These are phyloP conservation scores for Daucus carota DNA, from an alignment of 129 eudicot genomes.

Conservation along the genomic window DNA sequence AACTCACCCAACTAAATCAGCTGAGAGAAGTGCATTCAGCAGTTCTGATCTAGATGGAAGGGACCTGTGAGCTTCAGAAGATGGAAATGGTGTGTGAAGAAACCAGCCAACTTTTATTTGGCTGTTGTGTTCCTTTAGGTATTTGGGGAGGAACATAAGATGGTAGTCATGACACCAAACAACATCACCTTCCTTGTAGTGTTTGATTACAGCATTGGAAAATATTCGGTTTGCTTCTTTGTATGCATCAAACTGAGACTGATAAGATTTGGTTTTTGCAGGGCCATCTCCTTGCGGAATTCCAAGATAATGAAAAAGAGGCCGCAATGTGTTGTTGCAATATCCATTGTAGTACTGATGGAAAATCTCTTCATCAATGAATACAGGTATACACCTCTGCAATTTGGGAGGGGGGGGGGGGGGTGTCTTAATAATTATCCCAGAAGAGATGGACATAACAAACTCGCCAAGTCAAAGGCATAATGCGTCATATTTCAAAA, in stretches of 20 bases:
- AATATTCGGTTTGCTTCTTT: slow-evolving; percentile 89
- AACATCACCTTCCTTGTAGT: slow-evolving; percentile 90
- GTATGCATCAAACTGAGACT: slow-evolving; percentile 90
- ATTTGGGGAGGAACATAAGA: slow-evolving; percentile 92
- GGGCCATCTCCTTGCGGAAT: slow-evolving; percentile 86
- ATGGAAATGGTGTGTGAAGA: slow-evolving; percentile 94
- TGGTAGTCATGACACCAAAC: slow-evolving; percentile 99
- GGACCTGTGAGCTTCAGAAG: slow-evolving; percentile 89
- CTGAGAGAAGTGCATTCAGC: slow-evolving; percentile 81
- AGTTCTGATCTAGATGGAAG: slow-evolving; percentile 88
- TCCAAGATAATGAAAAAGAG: slow-evolving; percentile 89
- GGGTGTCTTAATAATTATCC: background rate
- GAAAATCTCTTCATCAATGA: slow-evolving; percentile 76
- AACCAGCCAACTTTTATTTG: slow-evolving; percentile 97
- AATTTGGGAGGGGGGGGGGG: background rate
- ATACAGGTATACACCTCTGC: slow-evolving; percentile 94
- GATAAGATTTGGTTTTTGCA: slow-evolving; percentile 81
- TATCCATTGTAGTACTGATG: slow-evolving; percentile 89
- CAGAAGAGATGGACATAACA: background rate
- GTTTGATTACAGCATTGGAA: slow-evolving; percentile 79
- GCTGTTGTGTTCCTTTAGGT: slow-evolving; percentile 63
- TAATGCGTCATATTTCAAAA: background rate
- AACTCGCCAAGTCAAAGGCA: background rate
- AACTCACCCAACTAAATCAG: slow-evolving; percentile 84
- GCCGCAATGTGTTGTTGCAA: slow-evolving; percentile 94